Percentiles rank a stretch among this genome's conserved stretches.
phyloP scores from a whole-genome alignment of 2,329 filamentous ascomycete genomes.

The Amylocarpus encephaloides region DNA sequence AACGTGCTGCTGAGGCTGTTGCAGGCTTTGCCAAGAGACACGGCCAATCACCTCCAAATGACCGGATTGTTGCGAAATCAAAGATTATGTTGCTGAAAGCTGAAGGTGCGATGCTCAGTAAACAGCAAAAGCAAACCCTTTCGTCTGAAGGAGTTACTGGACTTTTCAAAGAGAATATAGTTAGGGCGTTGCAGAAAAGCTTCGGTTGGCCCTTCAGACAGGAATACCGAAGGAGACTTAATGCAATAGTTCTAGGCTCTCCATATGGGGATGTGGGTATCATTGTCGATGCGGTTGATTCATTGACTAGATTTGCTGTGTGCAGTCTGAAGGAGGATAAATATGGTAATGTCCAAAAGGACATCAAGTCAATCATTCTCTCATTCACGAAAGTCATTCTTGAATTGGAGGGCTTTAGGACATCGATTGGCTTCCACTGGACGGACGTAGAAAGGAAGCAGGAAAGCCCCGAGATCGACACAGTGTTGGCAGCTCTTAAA shows the following conservation, averaged over 20 bases:
- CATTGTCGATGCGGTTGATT: constrained; percentile 65
- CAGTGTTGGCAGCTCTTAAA: constrained; percentile 59
- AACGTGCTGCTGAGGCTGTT: constrained; percentile 18
- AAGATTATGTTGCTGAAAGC: constrained; percentile 37
- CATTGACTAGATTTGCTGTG: constrained; percentile 62
- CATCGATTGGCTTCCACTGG: constrained; percentile 61
- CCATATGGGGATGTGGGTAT: constrained; percentile 65
- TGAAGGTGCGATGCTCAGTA: constrained; percentile 32
- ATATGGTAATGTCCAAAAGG: constrained; percentile 79
- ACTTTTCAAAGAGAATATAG: constrained; percentile 42
- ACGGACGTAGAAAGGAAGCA: constrained; percentile 58
- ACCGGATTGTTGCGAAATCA: constrained; percentile 29
- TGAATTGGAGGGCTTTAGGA: constrained; percentile 63
- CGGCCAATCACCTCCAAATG: constrained; percentile 22
- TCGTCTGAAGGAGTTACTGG: constrained; percentile 44
- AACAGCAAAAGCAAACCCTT: constrained; percentile 48
- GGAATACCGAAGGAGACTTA: constrained; percentile 58
- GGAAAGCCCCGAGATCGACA: constrained; percentile 61
- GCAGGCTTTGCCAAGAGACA: constrained; percentile 26
- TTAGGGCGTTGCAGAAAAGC: constrained; percentile 42
- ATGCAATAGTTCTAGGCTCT: constrained; percentile 62
- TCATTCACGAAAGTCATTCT: constrained; percentile 63
- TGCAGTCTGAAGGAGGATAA: constrained; percentile 73
- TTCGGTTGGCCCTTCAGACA: constrained; percentile 65
- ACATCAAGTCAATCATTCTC: constrained; percentile 68